Percentiles rank a stretch among this genome's conserved stretches.
phyloP scores from a whole-genome alignment of 2,329 filamentous ascomycete species.

The Sclerotinia glacialis region DNA sequence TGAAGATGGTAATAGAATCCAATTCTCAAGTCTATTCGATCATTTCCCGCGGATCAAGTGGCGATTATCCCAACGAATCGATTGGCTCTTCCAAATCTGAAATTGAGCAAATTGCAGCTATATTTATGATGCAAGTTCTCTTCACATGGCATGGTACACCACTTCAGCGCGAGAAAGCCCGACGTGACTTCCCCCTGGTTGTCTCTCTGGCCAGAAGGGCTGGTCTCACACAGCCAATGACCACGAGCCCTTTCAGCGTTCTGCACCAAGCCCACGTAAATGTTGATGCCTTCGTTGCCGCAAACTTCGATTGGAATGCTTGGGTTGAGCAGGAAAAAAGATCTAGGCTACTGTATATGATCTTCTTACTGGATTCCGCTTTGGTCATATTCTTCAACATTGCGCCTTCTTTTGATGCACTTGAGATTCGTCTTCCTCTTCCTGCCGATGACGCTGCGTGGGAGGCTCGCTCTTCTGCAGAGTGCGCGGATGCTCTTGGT shows the following conservation, averaged over 20 bases:
- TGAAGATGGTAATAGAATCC: constrained; percentile 57
- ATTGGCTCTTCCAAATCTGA: constrained; percentile 44
- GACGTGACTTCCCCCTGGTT: constrained; percentile 56
- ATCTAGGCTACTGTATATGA: constrained; percentile 61
- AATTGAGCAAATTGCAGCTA: constrained; percentile 66
- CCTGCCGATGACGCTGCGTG: constrained; percentile 71
- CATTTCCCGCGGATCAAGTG: constrained; percentile 43
- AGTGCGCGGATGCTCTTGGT: constrained; percentile 65
- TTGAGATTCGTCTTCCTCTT: constrained; percentile 65
- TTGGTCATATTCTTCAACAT: constrained; percentile 70
- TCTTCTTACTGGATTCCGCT: constrained; percentile 62
- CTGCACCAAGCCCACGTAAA: constrained; percentile 57
- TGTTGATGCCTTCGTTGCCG: constrained; percentile 46
- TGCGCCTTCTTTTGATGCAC: constrained; percentile 59
- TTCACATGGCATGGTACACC: constrained; percentile 70
- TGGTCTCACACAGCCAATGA: constrained; percentile 54
- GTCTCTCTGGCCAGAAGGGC: constrained; percentile 56
- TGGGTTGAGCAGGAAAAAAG: constrained; percentile 73
- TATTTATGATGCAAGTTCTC: constrained; percentile 60
- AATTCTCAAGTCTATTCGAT: constrained; percentile 52
- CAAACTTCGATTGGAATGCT: constrained; percentile 60
- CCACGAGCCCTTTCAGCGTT: constrained; percentile 52
- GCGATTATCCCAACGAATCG: constrained; percentile 42
- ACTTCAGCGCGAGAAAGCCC: constrained; percentile 61
- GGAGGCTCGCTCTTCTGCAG: constrained; percentile 59